A percentile compares a stretch with the other conserved stretches of the same genome.
Conservation (phyloP, 352 stramenopile genomes). For the Globisporangium uncinulatum region DNA sequence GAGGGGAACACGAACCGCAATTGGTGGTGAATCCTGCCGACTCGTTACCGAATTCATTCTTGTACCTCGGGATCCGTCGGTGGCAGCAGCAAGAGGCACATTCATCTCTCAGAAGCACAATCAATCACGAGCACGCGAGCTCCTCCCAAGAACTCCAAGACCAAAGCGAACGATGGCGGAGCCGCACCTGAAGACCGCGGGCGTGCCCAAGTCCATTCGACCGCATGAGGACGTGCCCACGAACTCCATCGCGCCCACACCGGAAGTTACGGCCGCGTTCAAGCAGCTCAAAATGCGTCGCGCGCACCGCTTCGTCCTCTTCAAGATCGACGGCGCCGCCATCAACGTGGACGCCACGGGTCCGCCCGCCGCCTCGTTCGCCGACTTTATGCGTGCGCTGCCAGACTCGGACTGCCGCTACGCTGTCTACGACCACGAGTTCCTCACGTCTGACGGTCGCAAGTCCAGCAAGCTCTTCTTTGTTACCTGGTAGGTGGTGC, state of each 20-base stretch:
- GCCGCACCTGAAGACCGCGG: conserved; percentile 83
- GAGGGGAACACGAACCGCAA: too few relatives aligned
- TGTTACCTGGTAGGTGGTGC: conserved; percentile 53
- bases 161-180: conserved; percentile 43
- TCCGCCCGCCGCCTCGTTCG: conserved; percentile 41
- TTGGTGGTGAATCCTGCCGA: too few relatives aligned
- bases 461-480: conserved; percentile 88
- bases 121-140: neutral
- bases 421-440: conserved; percentile 86
- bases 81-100: too few relatives aligned
- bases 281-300: conserved; percentile 87
- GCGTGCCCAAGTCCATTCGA: conserved; percentile 66
- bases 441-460: conserved; percentile 61
- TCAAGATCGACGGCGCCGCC: conserved; percentile 71
- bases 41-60: too few relatives aligned
- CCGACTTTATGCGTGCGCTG: conserved; percentile 48
- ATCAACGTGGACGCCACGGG: conserved; percentile 59
- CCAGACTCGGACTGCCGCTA: conserved; percentile 84
- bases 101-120: neutral
- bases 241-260: conserved; percentile 63
- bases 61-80: too few relatives aligned
- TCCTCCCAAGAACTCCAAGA: conserved; percentile 3
- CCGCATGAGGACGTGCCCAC: conserved; percentile 69
- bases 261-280: conserved; percentile 59
- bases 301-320: conserved; percentile 81